phyloP scores from a whole-genome alignment of 1,284 basidiomycete species.

The Leccinum fallax region DNA sequence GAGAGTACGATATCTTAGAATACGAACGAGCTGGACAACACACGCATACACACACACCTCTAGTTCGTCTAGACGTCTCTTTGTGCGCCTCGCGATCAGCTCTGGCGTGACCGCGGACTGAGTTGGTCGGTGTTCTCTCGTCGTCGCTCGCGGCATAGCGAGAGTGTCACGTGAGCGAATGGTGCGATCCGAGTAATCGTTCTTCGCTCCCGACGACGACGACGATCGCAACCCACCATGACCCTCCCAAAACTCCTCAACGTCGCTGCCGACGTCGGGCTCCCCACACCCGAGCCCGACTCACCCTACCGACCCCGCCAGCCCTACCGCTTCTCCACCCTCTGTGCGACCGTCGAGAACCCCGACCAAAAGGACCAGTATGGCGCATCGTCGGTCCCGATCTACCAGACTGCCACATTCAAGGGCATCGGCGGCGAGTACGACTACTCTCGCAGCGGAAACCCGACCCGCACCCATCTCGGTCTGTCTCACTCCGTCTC shows the following conservation, averaged over 20 bases:
- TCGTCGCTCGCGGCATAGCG: slow-evolving; percentile 32
- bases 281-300: slow-evolving; percentile 78
- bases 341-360: slow-evolving; percentile 91
- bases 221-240: slow-evolving; percentile 19
- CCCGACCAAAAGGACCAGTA: slow-evolving; percentile 93
- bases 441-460: slow-evolving; percentile 95
- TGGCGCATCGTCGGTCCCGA: slow-evolving; percentile 91
- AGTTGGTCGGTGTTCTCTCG: slow-evolving; percentile 46
- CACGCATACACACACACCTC: slow-evolving; percentile 49
- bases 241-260: slow-evolving; percentile 24
- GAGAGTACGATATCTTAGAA: slow-evolving; percentile 9
- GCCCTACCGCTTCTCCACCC: slow-evolving; percentile 81
- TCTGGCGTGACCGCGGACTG: slow-evolving; percentile 51
- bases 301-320: slow-evolving; percentile 65
- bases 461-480: slow-evolving; percentile 94
- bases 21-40: neutral
- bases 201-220: neutral
- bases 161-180: slow-evolving; percentile 22
- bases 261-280: slow-evolving; percentile 38
- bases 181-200: neutral
- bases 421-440: slow-evolving; percentile 91
- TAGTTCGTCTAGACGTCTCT: slow-evolving; percentile 77
- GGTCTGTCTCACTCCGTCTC: slow-evolving; percentile 51
- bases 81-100: slow-evolving; percentile 71
- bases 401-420: slow-evolving; percentile 98